Percentiles rank a stretch among this genome's conserved stretches.
Conservation (phyloP, 2,329 filamentous ascomycete genomes). For the Cadophora gregata region DNA sequence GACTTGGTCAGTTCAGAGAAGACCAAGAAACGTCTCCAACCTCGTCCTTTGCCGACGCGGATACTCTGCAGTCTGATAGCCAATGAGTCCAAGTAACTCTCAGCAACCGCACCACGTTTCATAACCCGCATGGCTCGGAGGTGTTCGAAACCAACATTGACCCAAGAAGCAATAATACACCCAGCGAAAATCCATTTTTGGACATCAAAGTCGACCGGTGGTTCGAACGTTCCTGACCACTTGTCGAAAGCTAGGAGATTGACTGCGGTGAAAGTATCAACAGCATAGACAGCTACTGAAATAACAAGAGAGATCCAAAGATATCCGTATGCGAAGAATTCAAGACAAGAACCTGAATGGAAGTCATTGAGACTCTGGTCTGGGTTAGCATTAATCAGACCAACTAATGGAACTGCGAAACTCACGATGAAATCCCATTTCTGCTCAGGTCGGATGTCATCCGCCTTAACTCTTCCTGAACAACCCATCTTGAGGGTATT, state of each 20-base stretch:
- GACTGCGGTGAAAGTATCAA: constrained; percentile 92
- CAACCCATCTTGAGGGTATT: constrained; percentile 64
- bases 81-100: constrained; percentile 88
- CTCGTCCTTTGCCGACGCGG: constrained; percentile 74
- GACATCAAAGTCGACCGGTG: constrained; percentile 75
- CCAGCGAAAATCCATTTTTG: constrained; percentile 95
- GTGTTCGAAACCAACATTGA: constrained; percentile 82
- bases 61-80: constrained; percentile 86
- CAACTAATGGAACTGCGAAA: constrained; percentile 27
- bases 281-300: constrained; percentile 82
- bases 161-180: constrained; percentile 89
- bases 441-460: constrained; percentile 78
- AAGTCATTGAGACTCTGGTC: constrained; percentile 73
- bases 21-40: constrained; percentile 82
- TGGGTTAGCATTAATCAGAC: constrained; percentile 17
- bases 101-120: constrained; percentile 81
- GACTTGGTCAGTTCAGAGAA: constrained; percentile 75
- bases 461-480: constrained; percentile 65
- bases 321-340: constrained; percentile 81
- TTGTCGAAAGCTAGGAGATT: constrained; percentile 87
- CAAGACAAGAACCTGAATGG: constrained; percentile 78
- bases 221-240: constrained; percentile 85
- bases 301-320: constrained; percentile 81
- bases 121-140: constrained; percentile 82
- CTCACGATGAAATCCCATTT: constrained; percentile 93